Base-by-base conservation (phyloP, 208 protist species). In the Crithidia fasciculata region DNA sequence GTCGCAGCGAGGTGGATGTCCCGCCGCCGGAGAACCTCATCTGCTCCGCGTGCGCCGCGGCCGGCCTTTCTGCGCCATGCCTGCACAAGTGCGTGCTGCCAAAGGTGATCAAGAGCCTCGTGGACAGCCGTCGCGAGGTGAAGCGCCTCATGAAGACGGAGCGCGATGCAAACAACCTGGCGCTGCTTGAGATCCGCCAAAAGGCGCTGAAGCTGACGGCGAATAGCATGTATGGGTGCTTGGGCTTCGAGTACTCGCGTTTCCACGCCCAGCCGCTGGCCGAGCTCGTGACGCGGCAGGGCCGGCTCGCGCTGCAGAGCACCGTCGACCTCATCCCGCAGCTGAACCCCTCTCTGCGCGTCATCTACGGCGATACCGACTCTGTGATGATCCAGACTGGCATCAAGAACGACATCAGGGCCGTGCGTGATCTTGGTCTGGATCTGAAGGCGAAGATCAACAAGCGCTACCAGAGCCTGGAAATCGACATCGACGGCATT, bases 401-500 rank as follows among this genome's bases (percentile, higher is more conserved):
- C 58, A 96, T 97, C 59, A 93, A 85, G 60, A 94, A 85, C 73
- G 86, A 96, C 64, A 90, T 98, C 61, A 80, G 78, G 50, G 85
- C 89, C 6, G 97, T 98, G 19, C 81, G 90, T n/a, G 87, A 95
- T 40, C 87, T 99, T 43, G 98, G 93, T 47, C 67, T 87, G 16
- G 82, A 96, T 45, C 78, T 99, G 54, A 99, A 98, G 76, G 84
- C 89, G 53, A 92, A 95, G 67, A 94, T 99, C 43, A 99, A 99
- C 87, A 95, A 98, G 78, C 76, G 80, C 40, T 99, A 99, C 84
- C 89, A 92, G 70, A 94, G 93, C 63, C 83, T 99, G n/a, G 98
- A 99, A 74, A 99, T 99, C 72, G 99, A 99, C 69, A 98, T 99
- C 59, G 99, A 99, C 84, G 98, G 98, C 62, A 93, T 99, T n/a